These are phyloP conservation scores for Hymenoscyphus repandus DNA, from an alignment of 2,329 filamentous ascomycete species.

Conservation along the genomic window DNA sequence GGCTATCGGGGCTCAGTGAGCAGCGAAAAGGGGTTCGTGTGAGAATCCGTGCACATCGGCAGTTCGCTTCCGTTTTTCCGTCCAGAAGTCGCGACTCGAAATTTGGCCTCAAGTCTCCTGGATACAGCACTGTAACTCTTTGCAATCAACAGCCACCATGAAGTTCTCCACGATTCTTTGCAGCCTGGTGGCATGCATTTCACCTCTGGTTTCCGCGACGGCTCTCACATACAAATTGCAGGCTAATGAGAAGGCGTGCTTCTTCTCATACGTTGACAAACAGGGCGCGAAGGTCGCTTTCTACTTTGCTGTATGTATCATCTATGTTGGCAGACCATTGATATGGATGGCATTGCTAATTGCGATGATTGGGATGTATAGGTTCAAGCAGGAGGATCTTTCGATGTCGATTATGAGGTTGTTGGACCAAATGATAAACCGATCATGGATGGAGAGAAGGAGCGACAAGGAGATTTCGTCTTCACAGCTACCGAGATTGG, in stretches of 20 bases:
- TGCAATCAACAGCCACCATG: slow-evolving; percentile 44
- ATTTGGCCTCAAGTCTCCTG: slow-evolving; percentile 10
- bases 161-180: slow-evolving; percentile 56
- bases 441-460: slow-evolving; percentile 82
- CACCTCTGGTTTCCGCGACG: slow-evolving; percentile 72
- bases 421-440: slow-evolving; percentile 74
- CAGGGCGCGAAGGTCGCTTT: slow-evolving; percentile 88
- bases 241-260: slow-evolving; percentile 93
- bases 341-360: not conserved
- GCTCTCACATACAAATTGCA: slow-evolving; percentile 89
- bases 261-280: slow-evolving; percentile 76
- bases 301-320: slow-evolving; percentile 81
- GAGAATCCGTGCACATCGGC: not conserved
- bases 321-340: not conserved
- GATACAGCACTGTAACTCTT: slow-evolving; percentile 1
- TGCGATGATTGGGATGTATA: slow-evolving; percentile 33
- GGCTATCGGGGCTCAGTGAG: no score
- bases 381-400: slow-evolving; percentile 97
- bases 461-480: slow-evolving; percentile 94
- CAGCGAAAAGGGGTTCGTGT: not conserved
- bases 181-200: slow-evolving; percentile 66
- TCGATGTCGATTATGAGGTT: slow-evolving; percentile 93
- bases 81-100: slow-evolving; percentile 16
- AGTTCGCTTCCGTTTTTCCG: not conserved
- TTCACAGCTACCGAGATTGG: slow-evolving; percentile 86